Evolutionary conservation across 768 basidiomycete genomes (phyloP).

Genomic region (Mycena leptocephala): DNA sequence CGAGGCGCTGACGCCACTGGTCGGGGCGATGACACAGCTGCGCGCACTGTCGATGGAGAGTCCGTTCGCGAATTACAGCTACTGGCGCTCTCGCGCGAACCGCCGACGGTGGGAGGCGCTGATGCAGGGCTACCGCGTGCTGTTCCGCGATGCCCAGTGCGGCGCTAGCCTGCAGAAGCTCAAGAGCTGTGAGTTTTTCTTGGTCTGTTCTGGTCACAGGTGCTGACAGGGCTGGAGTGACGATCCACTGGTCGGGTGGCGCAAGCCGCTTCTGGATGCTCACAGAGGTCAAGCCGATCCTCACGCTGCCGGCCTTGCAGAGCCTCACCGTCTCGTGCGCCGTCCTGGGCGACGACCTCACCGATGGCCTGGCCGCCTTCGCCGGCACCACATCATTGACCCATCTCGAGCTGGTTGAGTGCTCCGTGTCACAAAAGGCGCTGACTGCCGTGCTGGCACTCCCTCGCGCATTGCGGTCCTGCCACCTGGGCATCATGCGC

Average conservation of each 20-base stretch:
- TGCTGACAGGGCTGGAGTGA: neutral
- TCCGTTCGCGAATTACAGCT: slow-evolving; percentile 1
- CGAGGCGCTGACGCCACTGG: neutral
- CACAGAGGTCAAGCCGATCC: neutral
- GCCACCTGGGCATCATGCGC: neutral
- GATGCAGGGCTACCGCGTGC: neutral
- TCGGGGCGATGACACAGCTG: neutral
- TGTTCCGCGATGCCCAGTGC: neutral
- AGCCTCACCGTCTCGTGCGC: too few species aligned
- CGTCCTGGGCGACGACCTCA: too few species aligned
- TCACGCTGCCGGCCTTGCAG: neutral
- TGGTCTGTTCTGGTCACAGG: neutral
- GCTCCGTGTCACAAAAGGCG: too few species aligned
- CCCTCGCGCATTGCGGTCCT: neutral
- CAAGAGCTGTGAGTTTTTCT: neutral
- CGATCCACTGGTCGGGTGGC: neutral
- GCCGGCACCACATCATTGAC: too few species aligned
- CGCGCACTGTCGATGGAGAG: neutral
- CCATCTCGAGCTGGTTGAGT: too few species aligned
- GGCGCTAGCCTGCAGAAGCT: neutral
- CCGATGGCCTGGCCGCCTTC: too few species aligned
- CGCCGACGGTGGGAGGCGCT: neutral
- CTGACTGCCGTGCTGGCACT: too few species aligned
- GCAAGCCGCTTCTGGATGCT: neutral
- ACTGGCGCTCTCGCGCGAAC: neutral